phyloP scores from a whole-genome alignment of 352 stramenopile genomes.

The Globisporangium cystogenes region DNA sequence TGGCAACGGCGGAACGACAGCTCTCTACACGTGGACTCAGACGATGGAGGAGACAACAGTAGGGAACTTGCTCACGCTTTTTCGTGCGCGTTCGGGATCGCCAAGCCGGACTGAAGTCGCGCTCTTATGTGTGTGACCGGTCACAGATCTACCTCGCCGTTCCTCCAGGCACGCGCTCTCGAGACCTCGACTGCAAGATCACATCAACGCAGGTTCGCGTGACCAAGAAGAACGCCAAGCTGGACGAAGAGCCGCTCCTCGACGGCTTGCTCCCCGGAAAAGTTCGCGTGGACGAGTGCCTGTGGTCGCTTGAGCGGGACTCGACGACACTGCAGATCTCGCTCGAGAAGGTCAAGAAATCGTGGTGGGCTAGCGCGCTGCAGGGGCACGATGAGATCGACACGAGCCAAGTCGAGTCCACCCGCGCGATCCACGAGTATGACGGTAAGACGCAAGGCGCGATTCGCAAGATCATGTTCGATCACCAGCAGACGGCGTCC shows the following conservation, averaged over 20 bases:
- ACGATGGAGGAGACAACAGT: conserved; percentile 94
- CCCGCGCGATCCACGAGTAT: conserved; percentile 95
- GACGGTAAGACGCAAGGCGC: conserved; percentile 96
- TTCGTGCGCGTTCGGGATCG: not conserved
- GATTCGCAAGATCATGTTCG: conserved; percentile 98
- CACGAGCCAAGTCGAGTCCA: conserved; percentile 95
- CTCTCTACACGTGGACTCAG: conserved; percentile 97
- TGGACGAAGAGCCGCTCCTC: conserved; percentile 21
- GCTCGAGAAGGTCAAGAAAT: conserved; percentile 96
- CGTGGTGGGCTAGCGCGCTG: conserved; percentile 97
- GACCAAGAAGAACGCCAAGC: conserved; percentile 37
- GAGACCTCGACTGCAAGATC: conserved; percentile 91
- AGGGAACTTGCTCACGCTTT: conserved; percentile 4
- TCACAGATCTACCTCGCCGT: conserved; percentile 83
- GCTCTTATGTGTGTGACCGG: not conserved
- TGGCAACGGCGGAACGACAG: conserved; percentile 85
- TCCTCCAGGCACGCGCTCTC: conserved; percentile 81
- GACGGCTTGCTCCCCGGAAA: conserved; percentile 90
- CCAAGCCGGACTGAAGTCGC: not conserved
- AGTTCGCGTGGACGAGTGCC: conserved; percentile 95
- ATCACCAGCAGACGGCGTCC: conserved; percentile 92
- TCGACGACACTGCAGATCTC: conserved; percentile 70
- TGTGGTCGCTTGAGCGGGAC: conserved; percentile 93
- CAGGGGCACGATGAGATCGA: conserved; percentile 95
- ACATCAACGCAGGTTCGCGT: conserved; percentile 83